Percentiles rank a stretch among this genome's conserved stretches.
Evolutionary conservation across 306 rosid species (phyloP).

Genomic region (Mimosa pudica): DNA sequence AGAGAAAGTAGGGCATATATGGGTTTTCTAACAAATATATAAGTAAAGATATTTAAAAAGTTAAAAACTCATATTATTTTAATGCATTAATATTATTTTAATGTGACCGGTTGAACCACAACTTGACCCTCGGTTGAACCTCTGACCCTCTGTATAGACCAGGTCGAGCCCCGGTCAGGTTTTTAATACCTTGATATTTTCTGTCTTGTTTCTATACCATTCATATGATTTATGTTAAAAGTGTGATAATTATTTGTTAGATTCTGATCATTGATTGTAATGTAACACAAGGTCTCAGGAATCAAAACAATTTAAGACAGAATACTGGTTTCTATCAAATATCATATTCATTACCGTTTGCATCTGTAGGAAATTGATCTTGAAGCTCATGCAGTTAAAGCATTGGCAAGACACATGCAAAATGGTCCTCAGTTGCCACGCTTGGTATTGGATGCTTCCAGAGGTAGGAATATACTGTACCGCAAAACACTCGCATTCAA

Average conservation of each 20-base stretch:
- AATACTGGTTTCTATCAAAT: constrained; percentile 15
- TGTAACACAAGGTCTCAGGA: not conserved
- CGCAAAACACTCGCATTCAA: constrained; percentile 16
- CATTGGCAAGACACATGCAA: constrained; percentile 88
- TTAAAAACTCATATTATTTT: too few species aligned
- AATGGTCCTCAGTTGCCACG: constrained; percentile 98
- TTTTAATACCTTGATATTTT: not conserved
- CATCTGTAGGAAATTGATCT: constrained; percentile 84
- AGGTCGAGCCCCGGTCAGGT: too few species aligned
- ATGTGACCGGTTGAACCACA: too few species aligned
- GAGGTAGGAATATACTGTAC: constrained; percentile 55
- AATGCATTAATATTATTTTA: too few species aligned
- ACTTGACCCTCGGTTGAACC: too few species aligned
- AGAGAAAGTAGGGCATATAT: too few species aligned
- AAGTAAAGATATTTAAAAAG: too few species aligned
- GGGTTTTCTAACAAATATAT: too few species aligned
- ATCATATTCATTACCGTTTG: not conserved
- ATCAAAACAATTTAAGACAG: not conserved
- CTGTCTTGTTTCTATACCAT: not conserved
- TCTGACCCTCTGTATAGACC: too few species aligned
- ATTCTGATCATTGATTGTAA: constrained; percentile 11
- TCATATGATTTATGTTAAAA: not conserved
- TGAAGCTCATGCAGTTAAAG: constrained; percentile 97
- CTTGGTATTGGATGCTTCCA: constrained; percentile 98
- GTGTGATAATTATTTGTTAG: not conserved